Conservation (phyloP, 2,329 filamentous ascomycete species). For the Dryadomyces quercus-mongolicae region DNA sequence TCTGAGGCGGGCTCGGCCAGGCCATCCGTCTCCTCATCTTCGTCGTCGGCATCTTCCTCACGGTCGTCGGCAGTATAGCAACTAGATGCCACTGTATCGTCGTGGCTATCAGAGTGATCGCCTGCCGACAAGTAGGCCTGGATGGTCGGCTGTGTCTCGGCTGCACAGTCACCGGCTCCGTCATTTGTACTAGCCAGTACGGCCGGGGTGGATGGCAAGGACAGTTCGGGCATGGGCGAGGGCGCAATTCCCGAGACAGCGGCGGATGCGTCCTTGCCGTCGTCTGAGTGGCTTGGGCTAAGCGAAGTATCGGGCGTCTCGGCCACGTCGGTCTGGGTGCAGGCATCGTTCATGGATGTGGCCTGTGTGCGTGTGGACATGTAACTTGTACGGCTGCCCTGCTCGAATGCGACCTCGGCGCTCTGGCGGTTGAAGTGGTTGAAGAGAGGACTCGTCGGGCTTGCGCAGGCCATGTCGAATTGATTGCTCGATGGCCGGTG, state of each 20-base stretch:
- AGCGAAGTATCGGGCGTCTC: slow-evolving; percentile 42
- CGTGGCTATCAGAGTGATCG: slow-evolving; percentile 14
- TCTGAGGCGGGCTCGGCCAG: slow-evolving; percentile 12
- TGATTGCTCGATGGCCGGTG: slow-evolving; percentile 62
- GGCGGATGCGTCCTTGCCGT: slow-evolving; percentile 25
- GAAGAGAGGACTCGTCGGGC: slow-evolving; percentile 61
- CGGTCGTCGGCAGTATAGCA: slow-evolving; percentile 16
- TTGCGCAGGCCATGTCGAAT: slow-evolving; percentile 64
- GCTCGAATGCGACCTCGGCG: slow-evolving; percentile 42
- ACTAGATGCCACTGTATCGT: slow-evolving; percentile 12
- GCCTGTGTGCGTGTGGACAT: slow-evolving; percentile 60
- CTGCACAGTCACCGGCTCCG: background rate
- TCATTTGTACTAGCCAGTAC: background rate
- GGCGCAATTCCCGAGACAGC: background rate
- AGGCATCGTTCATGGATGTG: slow-evolving; percentile 58
- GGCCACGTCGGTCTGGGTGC: slow-evolving; percentile 47
- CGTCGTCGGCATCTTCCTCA: slow-evolving; percentile 26
- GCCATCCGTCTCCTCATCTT: slow-evolving; percentile 34
- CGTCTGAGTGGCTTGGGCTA: slow-evolving; percentile 37
- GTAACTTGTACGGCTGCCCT: slow-evolving; percentile 61
- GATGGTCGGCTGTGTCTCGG: too few species aligned
- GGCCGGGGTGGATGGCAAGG: background rate
- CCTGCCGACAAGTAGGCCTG: slow-evolving; percentile 3
- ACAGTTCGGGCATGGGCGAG: background rate
- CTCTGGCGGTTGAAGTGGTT: slow-evolving; percentile 52